Base-by-base conservation (phyloP, 2,329 filamentous ascomycete species). In the Paraphaeosphaeria sporulosa region DNA sequence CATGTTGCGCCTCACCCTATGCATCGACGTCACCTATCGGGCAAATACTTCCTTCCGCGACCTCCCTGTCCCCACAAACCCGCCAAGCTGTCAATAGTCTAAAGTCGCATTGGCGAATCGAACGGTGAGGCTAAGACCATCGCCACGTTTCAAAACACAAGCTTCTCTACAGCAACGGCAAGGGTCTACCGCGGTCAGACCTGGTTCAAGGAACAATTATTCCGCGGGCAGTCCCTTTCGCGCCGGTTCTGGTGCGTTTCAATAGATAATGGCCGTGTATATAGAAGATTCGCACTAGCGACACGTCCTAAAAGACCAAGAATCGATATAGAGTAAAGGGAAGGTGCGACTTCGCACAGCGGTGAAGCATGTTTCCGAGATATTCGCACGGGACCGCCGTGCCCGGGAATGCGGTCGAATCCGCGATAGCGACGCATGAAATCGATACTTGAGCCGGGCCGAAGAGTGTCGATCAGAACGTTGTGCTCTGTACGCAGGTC, bases 81-180 rank as follows among this genome's bases (percentile, higher is more conserved):
- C 19, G 34, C 49, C 21, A 17, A 52, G 21, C 34, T 40, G 49
- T 42, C 49, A 52, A 52, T 52, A 42, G 49, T 52, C 49, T 42
- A 42, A 52, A 30, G 9, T 19, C 10, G 13, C n/a, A 40, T 52
- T n/a, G n/a, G n/a, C n/a, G n/a, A n/a, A n/a, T n/a, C n/a, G n/a
- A n/a, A n/a, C 8, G 21, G 36, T 21, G 32, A n/a, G 34, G 19
- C 36, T 19, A 21, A 25, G 34, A 12, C 9, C 21, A 27, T 47
- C 44, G 44, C 21, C 44, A 47, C 44, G 49, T 40, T 42, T 52
- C 36, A 10, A n/a, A 52, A 52, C 25, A 52, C 19, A 42, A 40
- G 21, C 34, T 52, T 52, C 13, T 3, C 13, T 17, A n/a, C 30
- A 4, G 36, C 17, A 32, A 48, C 46, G 25, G 25, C 27, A n/a